Conservation (phyloP, 2,329 filamentous ascomycete genomes). For the Fusarium sp. region DNA sequence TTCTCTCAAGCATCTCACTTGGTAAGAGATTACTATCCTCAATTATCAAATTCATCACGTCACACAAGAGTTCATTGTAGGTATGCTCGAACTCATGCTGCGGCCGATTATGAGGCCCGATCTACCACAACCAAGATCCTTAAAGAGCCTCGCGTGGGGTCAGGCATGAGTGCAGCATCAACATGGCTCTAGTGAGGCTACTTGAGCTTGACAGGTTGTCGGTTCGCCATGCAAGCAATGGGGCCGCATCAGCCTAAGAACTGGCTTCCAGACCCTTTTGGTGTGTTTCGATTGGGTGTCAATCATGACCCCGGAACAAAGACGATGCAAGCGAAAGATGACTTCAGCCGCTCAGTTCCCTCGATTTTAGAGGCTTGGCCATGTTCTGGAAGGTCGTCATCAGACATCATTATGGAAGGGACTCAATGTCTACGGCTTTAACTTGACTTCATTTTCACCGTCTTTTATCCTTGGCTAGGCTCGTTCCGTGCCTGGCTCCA, state of each 20-base stretch:
- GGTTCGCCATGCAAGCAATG: conserved; percentile 47
- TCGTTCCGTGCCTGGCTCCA: conserved; percentile 44
- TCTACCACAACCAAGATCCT: conserved; percentile 33
- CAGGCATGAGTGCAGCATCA: conserved; percentile 47
- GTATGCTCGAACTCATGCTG: conserved; percentile 27
- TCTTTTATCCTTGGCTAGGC: conserved; percentile 36
- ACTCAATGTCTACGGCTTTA: conserved; percentile 1
- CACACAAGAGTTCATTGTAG: conserved; percentile 18
- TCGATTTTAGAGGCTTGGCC: neutral
- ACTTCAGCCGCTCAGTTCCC: conserved; percentile 18
- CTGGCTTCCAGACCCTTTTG: conserved; percentile 27
- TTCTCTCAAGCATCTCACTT: conserved; percentile 25
- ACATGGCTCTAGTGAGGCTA: conserved; percentile 43
- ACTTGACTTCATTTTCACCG: neutral
- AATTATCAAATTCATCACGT: conserved; percentile 25
- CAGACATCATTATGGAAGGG: neutral
- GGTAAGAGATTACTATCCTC: conserved; percentile 31
- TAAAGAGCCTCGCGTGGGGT: conserved; percentile 42
- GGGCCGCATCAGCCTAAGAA: conserved; percentile 38
- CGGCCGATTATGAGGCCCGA: conserved; percentile 31
- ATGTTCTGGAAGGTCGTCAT: neutral
- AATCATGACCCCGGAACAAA: conserved; percentile 12
- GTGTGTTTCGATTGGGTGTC: conserved; percentile 24
- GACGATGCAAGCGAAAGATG: conserved; percentile 18
- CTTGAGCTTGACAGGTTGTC: conserved; percentile 43